phyloP scores from a whole-genome alignment of 139 green algal species.

The Microglena sp. region DNA sequence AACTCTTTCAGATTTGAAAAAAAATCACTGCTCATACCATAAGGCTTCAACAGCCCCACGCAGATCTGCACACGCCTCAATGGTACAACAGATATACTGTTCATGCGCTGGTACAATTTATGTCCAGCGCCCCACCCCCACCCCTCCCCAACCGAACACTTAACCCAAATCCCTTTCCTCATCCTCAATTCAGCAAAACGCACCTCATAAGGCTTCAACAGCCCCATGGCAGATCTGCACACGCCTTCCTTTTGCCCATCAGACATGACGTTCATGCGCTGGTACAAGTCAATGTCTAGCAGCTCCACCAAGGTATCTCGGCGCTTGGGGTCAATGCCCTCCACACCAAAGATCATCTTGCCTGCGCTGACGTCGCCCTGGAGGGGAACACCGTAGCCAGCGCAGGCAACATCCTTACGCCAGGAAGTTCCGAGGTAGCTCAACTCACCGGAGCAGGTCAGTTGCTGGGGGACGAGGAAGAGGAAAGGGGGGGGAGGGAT shows the following conservation, averaged over 20 bases:
- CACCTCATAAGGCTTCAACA: slow-evolving; percentile 88
- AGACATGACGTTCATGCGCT: slow-evolving; percentile 87
- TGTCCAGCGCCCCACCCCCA: too few species aligned
- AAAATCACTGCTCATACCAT: slow-evolving; percentile 61
- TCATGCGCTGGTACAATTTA: slow-evolving; percentile 86
- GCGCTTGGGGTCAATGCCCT: slow-evolving; percentile 66
- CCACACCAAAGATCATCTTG: slow-evolving; percentile 75
- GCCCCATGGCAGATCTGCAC: slow-evolving; percentile 94
- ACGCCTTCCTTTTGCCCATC: slow-evolving; percentile 86
- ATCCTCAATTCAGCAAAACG: too few species aligned
- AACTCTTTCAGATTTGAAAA: too few species aligned
- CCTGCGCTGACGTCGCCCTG: slow-evolving; percentile 75
- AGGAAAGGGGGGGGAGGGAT: too few species aligned
- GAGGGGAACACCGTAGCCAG: slow-evolving; percentile 68
- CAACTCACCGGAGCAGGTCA: slow-evolving; percentile 65
- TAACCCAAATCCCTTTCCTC: too few species aligned
- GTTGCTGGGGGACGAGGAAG: slow-evolving; percentile 27
- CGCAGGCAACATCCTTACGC: slow-evolving; percentile 86
- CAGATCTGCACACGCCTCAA: slow-evolving; percentile 87
- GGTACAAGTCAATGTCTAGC: slow-evolving; percentile 90
- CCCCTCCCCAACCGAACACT: too few species aligned
- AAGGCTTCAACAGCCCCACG: slow-evolving; percentile 91
- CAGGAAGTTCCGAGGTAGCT: slow-evolving; percentile 79
- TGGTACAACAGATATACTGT: slow-evolving; percentile 92
- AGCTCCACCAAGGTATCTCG: slow-evolving; percentile 68